A percentile compares a stretch with the other conserved stretches of the same genome.
Conservation (phyloP, 2,329 filamentous ascomycete species). For the Sporothrix phasma region DNA sequence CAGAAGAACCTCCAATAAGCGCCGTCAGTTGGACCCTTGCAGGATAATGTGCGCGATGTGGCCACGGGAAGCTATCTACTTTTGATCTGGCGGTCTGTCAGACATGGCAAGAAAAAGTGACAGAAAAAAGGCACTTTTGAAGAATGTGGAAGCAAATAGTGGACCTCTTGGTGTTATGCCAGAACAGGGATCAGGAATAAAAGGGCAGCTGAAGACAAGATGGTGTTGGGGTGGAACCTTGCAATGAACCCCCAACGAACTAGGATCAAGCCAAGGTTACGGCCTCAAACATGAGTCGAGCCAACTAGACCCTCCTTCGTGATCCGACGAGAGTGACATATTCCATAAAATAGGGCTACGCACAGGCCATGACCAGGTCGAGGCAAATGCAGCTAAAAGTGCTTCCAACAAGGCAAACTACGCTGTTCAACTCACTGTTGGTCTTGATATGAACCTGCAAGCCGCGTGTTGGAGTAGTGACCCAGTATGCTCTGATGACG, state of each 20-base stretch:
- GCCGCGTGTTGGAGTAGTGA: no score
- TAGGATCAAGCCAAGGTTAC: constrained; percentile 1
- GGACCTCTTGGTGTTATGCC: constrained; percentile 2
- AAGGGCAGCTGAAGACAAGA: not conserved
- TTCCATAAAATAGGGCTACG: not conserved
- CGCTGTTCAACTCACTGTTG: not conserved
- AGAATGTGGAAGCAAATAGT: not conserved
- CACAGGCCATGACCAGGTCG: not conserved
- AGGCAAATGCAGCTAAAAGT: not conserved
- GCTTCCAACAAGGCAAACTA: constrained; percentile 5
- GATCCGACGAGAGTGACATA: not conserved
- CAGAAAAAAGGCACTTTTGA: not conserved
- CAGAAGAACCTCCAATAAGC: constrained; percentile 3
- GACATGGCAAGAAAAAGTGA: not conserved
- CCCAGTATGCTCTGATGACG: no score
- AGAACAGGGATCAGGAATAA: constrained; percentile 8
- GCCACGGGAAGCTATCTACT: not conserved
- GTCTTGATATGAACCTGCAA: no score
- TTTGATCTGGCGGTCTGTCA: not conserved
- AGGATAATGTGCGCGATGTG: not conserved
- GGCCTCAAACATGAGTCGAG: constrained; percentile 4
- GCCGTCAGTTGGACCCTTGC: constrained; percentile 5
- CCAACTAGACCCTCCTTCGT: not conserved
- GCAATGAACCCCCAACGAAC: constrained; percentile 6
- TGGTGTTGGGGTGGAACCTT: constrained; percentile 13